These are phyloP conservation scores for Paraphaeosphaeria sporulosa DNA, from an alignment of 2,329 filamentous ascomycete species.

Conservation along the genomic window DNA sequence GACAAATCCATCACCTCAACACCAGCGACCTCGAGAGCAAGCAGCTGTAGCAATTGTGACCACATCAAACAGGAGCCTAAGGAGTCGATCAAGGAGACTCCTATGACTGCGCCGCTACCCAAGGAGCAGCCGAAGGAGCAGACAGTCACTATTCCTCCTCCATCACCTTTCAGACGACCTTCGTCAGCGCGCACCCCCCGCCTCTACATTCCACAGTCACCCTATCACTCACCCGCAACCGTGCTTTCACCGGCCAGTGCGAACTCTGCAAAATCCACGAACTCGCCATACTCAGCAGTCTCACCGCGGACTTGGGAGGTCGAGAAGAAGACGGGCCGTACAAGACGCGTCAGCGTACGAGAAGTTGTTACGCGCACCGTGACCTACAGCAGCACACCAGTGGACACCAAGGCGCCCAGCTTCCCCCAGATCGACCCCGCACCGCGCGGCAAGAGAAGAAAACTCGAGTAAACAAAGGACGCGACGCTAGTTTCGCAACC, in stretches of 20 bases:
- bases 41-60: conserved; percentile 49
- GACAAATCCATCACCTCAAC: conserved; percentile 37
- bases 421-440: conserved; percentile 79
- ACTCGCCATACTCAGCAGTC: conserved; percentile 78
- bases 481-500: conserved; percentile 28
- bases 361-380: conserved; percentile 95
- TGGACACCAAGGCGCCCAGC: conserved; percentile 51
- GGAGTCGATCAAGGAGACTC: background rate
- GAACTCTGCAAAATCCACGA: conserved; percentile 51
- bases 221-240: conserved; percentile 65
- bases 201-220: conserved; percentile 80
- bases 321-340: conserved; percentile 68
- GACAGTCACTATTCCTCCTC: conserved; percentile 67
- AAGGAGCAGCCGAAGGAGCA: conserved; percentile 46
- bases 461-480: conserved; percentile 59
- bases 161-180: conserved; percentile 69
- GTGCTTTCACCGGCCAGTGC: conserved; percentile 74
- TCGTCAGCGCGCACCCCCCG: conserved; percentile 66
- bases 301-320: conserved; percentile 83
- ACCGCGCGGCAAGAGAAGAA: conserved; percentile 91
- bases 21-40: conserved; percentile 46
- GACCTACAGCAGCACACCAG: conserved; percentile 74
- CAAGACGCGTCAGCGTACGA: conserved; percentile 73
- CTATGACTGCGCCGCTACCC: conserved; percentile 44
- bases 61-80: conserved; percentile 41